Percentiles rank a stretch among this genome's conserved stretches.
Conservation (phyloP, 2,329 filamentous ascomycete genomes). For the Phialophora verrucosa region DNA sequence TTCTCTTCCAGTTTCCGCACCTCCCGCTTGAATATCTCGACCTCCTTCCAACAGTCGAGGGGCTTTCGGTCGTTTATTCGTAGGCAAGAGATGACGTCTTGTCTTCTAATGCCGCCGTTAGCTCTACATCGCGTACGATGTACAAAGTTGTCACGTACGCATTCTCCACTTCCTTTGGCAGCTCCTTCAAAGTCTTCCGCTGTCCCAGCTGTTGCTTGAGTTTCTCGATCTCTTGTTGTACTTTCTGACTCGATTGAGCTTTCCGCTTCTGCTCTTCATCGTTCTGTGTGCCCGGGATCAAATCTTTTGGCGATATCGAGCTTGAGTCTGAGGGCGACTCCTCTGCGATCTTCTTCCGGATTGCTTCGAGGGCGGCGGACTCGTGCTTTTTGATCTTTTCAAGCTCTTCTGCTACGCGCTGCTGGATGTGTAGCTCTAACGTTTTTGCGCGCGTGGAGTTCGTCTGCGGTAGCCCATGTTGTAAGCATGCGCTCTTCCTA, state of each 20-base stretch:
- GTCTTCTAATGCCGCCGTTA: conserved; percentile 52
- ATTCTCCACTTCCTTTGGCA: conserved; percentile 74
- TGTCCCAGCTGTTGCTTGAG: conserved; percentile 59
- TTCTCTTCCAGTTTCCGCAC: conserved; percentile 82
- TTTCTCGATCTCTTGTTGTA: conserved; percentile 63
- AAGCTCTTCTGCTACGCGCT: conserved; percentile 84
- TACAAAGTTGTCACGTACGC: conserved; percentile 50
- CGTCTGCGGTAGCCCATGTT: conserved; percentile 63
- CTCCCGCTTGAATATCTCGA: conserved; percentile 87
- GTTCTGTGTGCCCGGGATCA: conserved; percentile 28
- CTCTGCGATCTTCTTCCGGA: conserved; percentile 65
- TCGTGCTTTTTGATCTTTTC: conserved; percentile 76
- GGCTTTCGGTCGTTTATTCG: conserved; percentile 83
- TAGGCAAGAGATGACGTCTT: conserved; percentile 79
- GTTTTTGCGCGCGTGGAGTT: conserved; percentile 83
- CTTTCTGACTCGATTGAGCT: conserved; percentile 47
- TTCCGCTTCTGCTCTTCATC: conserved; percentile 34
- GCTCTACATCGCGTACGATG: not conserved
- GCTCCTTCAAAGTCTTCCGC: conserved; percentile 63
- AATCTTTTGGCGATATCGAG: conserved; percentile 53
- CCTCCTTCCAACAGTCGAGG: conserved; percentile 92
- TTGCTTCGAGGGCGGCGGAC: conserved; percentile 69
- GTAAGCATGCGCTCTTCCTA: conserved; percentile 16
- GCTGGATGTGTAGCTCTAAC: conserved; percentile 85
- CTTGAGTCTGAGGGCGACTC: conserved; percentile 41